Evolutionary conservation across 2,329 filamentous ascomycete species (phyloP).

Genomic region (Samsoniella hepiali): DNA sequence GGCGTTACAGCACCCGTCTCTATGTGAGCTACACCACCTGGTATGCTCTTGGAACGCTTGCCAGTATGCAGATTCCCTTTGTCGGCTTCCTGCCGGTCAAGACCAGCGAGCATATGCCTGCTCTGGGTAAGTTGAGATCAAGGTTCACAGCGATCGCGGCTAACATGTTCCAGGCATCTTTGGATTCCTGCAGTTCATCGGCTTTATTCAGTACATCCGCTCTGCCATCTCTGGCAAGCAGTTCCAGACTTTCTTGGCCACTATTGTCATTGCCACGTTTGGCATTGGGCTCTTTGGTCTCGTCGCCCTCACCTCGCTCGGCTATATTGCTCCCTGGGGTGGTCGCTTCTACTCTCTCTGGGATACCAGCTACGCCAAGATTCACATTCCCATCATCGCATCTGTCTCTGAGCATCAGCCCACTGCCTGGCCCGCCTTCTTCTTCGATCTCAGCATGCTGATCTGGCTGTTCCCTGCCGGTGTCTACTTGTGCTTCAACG

Average conservation of each 20-base stretch:
- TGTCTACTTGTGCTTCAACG: slow-evolving; percentile 96
- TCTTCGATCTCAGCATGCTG: slow-evolving; percentile 96
- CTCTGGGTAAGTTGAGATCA: slow-evolving; percentile 62
- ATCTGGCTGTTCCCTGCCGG: slow-evolving; percentile 99
- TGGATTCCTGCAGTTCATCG: slow-evolving; percentile 89
- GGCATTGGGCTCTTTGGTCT: slow-evolving; percentile 69
- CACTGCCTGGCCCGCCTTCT: slow-evolving; percentile 98
- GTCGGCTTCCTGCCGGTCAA: slow-evolving; percentile 95
- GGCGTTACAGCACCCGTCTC: slow-evolving; percentile 85
- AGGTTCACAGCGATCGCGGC: neutral
- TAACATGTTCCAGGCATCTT: slow-evolving; percentile 70
- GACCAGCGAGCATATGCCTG: slow-evolving; percentile 98
- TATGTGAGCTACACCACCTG: slow-evolving; percentile 98
- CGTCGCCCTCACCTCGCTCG: slow-evolving; percentile 82
- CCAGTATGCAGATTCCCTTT: slow-evolving; percentile 99
- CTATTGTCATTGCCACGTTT: slow-evolving; percentile 72
- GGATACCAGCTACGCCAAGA: slow-evolving; percentile 96
- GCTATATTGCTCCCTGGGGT: slow-evolving; percentile 94
- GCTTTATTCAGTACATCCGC: slow-evolving; percentile 85
- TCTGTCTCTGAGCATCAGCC: slow-evolving; percentile 99
- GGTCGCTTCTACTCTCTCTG: slow-evolving; percentile 99
- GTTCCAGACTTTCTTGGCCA: slow-evolving; percentile 84
- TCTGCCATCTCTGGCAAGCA: slow-evolving; percentile 87
- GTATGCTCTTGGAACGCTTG: slow-evolving; percentile 93
- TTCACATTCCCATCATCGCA: slow-evolving; percentile 98